Conservation (phyloP, 139 green algal genomes). For the Pleodorina starrii region DNA sequence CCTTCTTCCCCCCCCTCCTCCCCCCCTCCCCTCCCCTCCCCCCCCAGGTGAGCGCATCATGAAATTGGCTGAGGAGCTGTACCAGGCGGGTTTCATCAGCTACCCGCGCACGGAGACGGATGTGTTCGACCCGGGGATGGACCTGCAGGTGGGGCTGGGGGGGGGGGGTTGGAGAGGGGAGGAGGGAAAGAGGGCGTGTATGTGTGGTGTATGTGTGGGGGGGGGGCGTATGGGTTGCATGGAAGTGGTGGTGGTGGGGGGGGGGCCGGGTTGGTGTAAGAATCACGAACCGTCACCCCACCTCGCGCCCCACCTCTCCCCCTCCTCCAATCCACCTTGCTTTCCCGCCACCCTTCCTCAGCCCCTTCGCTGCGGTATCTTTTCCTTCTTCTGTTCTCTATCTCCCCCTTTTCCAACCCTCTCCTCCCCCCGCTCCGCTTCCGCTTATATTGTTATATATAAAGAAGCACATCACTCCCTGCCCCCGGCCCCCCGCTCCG, state of each 20-base stretch:
- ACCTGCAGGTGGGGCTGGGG: conserved; percentile 70
- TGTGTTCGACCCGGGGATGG: conserved; percentile 82
- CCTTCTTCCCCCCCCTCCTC: too few relatives aligned
- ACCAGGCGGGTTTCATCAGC: conserved; percentile 95
- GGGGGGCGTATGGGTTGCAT: neutral
- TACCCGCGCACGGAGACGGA: conserved; percentile 99
- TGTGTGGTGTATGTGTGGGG: neutral
- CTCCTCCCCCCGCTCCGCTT: neutral
- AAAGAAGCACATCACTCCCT: too few relatives aligned
- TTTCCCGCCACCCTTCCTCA: neutral
- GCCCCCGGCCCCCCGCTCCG: neutral
- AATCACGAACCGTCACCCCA: neutral
- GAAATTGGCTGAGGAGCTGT: conserved; percentile 98
- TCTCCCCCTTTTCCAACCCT: neutral
- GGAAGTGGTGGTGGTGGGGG: neutral
- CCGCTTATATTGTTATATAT: too few relatives aligned
- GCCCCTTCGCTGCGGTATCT: neutral
- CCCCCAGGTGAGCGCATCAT: conserved; percentile 86
- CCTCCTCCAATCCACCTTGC: neutral
- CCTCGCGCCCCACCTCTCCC: neutral
- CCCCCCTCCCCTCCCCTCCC: too few relatives aligned
- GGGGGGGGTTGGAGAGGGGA: neutral
- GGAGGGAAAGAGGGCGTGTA: neutral
- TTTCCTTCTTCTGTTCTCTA: neutral
- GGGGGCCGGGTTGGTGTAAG: neutral